Percentiles rank a stretch among this genome's conserved stretches.
Conservation (phyloP, 2,329 filamentous ascomycete genomes). For the Beauveria rudraprayagi region DNA sequence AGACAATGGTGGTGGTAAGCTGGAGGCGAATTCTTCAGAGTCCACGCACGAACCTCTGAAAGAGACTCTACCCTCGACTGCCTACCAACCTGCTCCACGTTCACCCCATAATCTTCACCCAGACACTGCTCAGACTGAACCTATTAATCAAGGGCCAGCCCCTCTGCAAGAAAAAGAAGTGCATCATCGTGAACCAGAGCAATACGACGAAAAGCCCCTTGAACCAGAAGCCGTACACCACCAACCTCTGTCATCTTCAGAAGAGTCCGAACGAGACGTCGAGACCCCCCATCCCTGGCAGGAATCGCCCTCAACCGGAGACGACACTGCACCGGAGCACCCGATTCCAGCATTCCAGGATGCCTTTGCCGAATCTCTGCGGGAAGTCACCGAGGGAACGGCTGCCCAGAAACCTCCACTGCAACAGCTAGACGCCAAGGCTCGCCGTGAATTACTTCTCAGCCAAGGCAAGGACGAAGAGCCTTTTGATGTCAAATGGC, state of each 20-base stretch:
- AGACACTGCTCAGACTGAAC: not conserved
- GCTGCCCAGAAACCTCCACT: conserved; percentile 42
- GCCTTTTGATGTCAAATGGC: conserved; percentile 68
- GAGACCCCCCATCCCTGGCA: not conserved
- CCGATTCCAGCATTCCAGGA: conserved; percentile 70
- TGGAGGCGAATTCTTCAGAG: not conserved
- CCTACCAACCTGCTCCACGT: not conserved
- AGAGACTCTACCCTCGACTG: not conserved
- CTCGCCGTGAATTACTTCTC: conserved; percentile 58
- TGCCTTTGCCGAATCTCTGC: conserved; percentile 74
- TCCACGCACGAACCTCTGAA: not conserved
- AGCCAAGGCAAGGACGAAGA: conserved; percentile 60
- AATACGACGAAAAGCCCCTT: not conserved
- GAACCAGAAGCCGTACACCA: not conserved
- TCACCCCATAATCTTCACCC: not conserved
- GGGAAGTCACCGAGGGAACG: conserved; percentile 54
- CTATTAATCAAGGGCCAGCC: not conserved
- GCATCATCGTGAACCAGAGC: not conserved
- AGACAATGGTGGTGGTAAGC: not conserved
- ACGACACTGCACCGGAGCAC: conserved; percentile 34
- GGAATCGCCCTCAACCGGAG: not conserved
- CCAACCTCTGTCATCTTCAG: not conserved
- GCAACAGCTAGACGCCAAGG: conserved; percentile 47
- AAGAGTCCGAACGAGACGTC: not conserved
- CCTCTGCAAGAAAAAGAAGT: not conserved